Evolutionary conservation across 345 rosid species (phyloP).

Genomic region (Salix brachista): DNA sequence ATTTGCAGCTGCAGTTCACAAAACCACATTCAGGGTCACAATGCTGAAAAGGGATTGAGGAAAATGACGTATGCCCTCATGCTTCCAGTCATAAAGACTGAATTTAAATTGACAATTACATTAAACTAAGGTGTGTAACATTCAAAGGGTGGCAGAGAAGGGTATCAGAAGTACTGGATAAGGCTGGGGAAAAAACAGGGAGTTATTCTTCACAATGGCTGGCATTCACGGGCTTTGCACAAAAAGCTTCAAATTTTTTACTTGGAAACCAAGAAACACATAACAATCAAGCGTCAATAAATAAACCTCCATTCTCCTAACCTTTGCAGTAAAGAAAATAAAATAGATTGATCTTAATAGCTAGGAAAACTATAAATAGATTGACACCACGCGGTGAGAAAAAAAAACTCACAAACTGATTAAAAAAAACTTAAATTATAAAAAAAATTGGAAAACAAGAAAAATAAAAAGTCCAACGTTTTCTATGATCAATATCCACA

Average conservation of each 20-base stretch:
- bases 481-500: too few relatives aligned
- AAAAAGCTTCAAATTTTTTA: neutral
- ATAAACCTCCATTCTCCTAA: neutral
- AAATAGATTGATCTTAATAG: neutral
- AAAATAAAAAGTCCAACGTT: neutral
- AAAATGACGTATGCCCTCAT: neutral
- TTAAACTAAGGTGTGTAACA: neutral
- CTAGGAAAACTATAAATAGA: neutral
- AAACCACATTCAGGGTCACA: neutral
- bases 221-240: neutral
- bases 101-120: neutral
- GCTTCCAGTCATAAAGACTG: neutral
- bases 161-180: neutral
- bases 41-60: neutral
- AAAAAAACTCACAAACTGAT: neutral
- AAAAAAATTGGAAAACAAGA: neutral
- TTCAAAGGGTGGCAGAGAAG: neutral
- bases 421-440: neutral
- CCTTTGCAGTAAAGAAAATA: neutral
- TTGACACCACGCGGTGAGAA: neutral
- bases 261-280: neutral
- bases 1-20: slow-evolving; percentile 42
- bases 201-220: neutral
- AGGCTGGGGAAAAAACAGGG: neutral
- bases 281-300: neutral